phyloP scores from a whole-genome alignment of 2,329 filamentous ascomycete genomes.

The Hypoxylon sp. region DNA sequence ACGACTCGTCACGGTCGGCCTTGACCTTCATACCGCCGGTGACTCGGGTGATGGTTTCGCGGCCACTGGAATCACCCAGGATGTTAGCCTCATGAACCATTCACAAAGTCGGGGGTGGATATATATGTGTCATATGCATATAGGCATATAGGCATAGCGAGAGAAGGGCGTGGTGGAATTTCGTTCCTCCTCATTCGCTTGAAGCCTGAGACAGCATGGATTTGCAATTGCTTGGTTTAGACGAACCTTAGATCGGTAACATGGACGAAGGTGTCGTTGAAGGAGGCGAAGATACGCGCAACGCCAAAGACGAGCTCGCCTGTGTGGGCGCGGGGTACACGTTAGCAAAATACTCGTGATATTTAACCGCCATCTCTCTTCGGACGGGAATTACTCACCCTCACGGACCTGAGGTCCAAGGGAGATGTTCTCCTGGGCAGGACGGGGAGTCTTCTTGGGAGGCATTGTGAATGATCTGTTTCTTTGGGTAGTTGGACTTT shows the following conservation, averaged over 20 bases:
- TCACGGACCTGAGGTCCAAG: conserved; percentile 97
- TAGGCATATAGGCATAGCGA: conserved; percentile 24
- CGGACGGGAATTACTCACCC: conserved; percentile 68
- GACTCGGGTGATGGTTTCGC: conserved; percentile 99
- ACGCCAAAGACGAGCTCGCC: conserved; percentile 98
- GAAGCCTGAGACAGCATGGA: conserved; percentile 12
- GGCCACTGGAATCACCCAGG: conserved; percentile 85
- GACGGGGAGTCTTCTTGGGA: conserved; percentile 89
- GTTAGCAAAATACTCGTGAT: conserved; percentile 42
- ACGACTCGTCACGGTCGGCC: conserved; percentile 99
- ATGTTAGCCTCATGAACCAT: conserved; percentile 69
- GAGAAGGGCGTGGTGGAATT: conserved; percentile 34
- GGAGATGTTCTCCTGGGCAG: conserved; percentile 97
- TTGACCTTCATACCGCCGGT: conserved; percentile 99
- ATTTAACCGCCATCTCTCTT: conserved; percentile 3
- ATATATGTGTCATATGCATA: conserved; percentile 21
- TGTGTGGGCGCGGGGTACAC: conserved; percentile 54
- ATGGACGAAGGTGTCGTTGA: conserved; percentile 96
- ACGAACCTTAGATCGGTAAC: conserved; percentile 97
- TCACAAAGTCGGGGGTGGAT: conserved; percentile 38
- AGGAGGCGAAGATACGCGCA: conserved; percentile 96
- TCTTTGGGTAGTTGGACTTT: conserved; percentile 47
- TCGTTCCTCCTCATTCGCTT: conserved; percentile 37
- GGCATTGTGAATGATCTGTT: conserved; percentile 77
- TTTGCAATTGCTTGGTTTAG: conserved; percentile 43